Conservation (phyloP, 2,329 filamentous ascomycete genomes). For the Aspergillus fischeri region DNA sequence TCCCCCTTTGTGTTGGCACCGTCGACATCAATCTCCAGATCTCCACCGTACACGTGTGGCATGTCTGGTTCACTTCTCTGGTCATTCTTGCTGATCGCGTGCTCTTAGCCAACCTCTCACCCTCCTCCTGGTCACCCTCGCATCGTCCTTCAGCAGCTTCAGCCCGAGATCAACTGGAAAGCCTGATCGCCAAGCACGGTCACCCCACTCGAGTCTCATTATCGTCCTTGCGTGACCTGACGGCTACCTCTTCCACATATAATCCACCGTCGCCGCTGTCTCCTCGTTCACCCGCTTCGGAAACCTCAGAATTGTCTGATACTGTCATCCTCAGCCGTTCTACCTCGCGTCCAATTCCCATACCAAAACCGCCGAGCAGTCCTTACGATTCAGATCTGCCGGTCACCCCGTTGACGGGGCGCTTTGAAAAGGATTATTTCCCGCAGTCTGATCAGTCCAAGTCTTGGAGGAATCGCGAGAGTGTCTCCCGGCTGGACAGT, state of each 20-base stretch:
- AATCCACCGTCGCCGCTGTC: constrained; percentile 27
- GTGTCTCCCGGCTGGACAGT: constrained; percentile 8
- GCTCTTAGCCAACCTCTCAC: constrained; percentile 20
- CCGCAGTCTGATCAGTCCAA: constrained; percentile 26
- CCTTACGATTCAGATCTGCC: constrained; percentile 30
- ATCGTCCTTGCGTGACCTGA: constrained; percentile 36
- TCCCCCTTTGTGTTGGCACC: constrained; percentile 8
- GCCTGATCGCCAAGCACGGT: constrained; percentile 35
- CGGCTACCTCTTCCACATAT: constrained; percentile 35
- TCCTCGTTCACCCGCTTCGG: constrained; percentile 21
- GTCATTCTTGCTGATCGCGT: constrained; percentile 25
- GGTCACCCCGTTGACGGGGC: constrained; percentile 36
- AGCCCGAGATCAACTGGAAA: constrained; percentile 34
- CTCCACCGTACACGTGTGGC: constrained; percentile 28
- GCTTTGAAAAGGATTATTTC: constrained; percentile 36
- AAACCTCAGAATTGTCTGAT: constrained; percentile 22
- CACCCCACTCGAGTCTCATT: constrained; percentile 36
- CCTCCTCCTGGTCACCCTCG: constrained; percentile 22
- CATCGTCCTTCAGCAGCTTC: constrained; percentile 20
- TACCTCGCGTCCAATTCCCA: constrained; percentile 33
- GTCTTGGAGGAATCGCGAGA: constrained; percentile 11
- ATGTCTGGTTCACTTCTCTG: constrained; percentile 18
- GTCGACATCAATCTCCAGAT: constrained; percentile 14
- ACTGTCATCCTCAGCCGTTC: constrained; percentile 25
- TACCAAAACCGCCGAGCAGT: constrained; percentile 24